Percentiles rank a stretch among this genome's conserved stretches.
Evolutionary conservation across 306 rosid species (phyloP).

Genomic region (Styphnolobium japonicum): DNA sequence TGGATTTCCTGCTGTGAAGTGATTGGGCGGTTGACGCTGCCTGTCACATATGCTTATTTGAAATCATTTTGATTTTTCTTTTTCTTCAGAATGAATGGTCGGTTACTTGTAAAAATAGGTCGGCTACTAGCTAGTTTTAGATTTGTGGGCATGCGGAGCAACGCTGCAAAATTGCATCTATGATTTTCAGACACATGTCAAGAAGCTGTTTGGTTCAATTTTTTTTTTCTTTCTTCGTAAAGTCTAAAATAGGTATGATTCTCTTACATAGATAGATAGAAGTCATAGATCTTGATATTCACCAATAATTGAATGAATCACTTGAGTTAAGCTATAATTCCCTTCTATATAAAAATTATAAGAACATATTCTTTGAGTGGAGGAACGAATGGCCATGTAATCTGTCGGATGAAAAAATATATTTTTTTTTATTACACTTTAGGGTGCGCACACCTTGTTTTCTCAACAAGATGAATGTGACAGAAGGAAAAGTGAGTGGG

Average conservation of each 20-base stretch:
- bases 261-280: not conserved
- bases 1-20: slow-evolving; percentile 47
- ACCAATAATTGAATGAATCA: too few species aligned
- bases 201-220: not conserved
- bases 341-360: too few species aligned
- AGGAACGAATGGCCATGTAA: too few species aligned
- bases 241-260: not conserved
- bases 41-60: not conserved
- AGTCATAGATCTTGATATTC: not conserved
- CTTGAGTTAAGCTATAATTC: too few species aligned
- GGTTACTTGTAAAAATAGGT: not conserved
- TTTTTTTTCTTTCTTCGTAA: not conserved
- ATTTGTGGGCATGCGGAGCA: not conserved
- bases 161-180: not conserved
- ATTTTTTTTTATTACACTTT: too few species aligned
- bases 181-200: not conserved
- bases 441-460: too few species aligned
- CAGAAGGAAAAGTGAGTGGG: too few species aligned
- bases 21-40: not conserved
- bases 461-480: too few species aligned
- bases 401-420: too few species aligned
- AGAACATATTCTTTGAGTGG: too few species aligned
- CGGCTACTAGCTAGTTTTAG: not conserved
- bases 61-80: not conserved
- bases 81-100: not conserved